Evolutionary conservation across 2,329 filamentous ascomycete genomes (phyloP), one percentile per base, ranked within the genome.

Genomic region (Microdochium paspali): DNA sequence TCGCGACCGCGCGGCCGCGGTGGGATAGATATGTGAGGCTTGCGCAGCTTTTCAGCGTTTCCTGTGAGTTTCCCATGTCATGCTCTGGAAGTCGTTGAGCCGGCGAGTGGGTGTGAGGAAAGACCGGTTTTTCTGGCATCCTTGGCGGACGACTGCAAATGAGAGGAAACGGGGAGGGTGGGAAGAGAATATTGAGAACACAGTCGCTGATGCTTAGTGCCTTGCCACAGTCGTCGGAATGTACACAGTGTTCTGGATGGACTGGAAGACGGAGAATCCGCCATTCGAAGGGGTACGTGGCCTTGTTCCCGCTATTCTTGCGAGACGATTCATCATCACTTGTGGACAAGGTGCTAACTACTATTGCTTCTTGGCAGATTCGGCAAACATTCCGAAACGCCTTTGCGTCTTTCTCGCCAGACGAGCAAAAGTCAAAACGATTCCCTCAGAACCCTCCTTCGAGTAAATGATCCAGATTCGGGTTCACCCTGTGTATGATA

Each of bases 171-270:
- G n/a, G n/a, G n/a, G n/a, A n/a, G n/a, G n/a, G n/a, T 18, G 39
- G 35, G 20, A 39, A 45, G 5, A 24, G 13, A 9, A 44, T 15
- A 13, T 15, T 24, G 28, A 12, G 31, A n/a, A 35, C 26, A 63
- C 55, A 69, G 51, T 68, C 58, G 21, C 3, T 32, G 32, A 10
- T 10, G 15, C 24, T 49, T 20, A 4, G 9, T 12, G 13, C n/a
- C 39, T 25, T 13, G 25, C 18, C 44, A 21, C 51, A 79, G 76
- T 71, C 61, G 73, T 80, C 28, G 53, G 70, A 10, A 63, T 72
- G 23, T 85, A 83, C 54, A 69, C 73, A 24, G 70, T 82, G 25
- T 63, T 85, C 47, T 84, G 82, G 60, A 73, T 83, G 71, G 79
- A 85, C 53, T 79, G 72, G 72, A 63, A 68, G 23, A 59, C 60